Base-by-base conservation (phyloP, 495 filamentous ascomycete species). In the Xanthoparmelia taractica region DNA sequence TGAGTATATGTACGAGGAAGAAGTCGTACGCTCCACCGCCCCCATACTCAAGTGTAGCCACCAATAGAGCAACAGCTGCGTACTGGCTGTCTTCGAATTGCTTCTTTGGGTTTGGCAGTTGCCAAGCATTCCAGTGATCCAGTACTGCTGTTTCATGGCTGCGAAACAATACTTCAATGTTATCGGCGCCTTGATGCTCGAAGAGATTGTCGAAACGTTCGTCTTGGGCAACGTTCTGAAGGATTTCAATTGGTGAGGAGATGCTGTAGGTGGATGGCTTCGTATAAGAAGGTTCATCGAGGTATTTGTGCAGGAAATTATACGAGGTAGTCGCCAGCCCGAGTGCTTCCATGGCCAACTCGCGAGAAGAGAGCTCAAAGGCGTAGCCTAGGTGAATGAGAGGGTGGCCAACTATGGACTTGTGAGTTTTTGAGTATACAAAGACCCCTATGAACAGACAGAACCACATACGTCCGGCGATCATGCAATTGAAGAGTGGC, bases 301-400 rank as follows among this genome's bases (percentile, higher is more conserved):
- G 67, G 64, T 89, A 91, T 72, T 84, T 86, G 76, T 93, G 88
- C 12, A 89, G 73, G 69, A 78, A 84, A 72, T 82, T 80, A 77
- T 92, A 87, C 67, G 85, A 82, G 31, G 81, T 84, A 1, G 84
- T 76, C 4, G 80, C 75, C 55, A 90, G 75, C 5, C 78, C 79
- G 13, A 95, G 80, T 20, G 87, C 86, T 76, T 94, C 90, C 72
- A 90, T 89, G 31, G 84, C 89, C n/a, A 92, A 67, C 66, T 88
- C 87, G 52, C 84, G 79, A 63, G 74, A 89, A 63, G 84, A 77
- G 59, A 94, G 75, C 72, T 95, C 90, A 68, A 84, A 90, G 13
- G 88, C 90, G 68, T 92, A 95, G 57, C 83, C 89, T 0, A 94
- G 79, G 66, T 95, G 90, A 59, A 95, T 93, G n/a, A 95, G 77